Base-by-base conservation (phyloP, 108 stramenopile species). In the Nitzschia putrida region DNA sequence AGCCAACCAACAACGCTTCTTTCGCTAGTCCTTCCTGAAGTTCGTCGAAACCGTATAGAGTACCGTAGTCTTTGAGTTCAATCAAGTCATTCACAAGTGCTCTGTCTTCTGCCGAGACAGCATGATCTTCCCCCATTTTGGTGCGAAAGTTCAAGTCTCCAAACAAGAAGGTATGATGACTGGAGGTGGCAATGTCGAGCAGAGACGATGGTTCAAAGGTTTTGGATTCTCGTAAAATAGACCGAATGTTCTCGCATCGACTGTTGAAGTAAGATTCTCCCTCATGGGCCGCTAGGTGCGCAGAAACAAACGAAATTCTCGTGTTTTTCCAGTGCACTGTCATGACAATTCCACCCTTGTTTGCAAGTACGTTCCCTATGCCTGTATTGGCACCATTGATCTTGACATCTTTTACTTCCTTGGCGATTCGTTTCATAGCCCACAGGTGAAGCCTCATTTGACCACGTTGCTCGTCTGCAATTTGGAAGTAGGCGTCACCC, bases 141-240 rank as follows among this genome's bases (percentile, higher is more conserved):
- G 66, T 56, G 29, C 81, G 68, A 57, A 80, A 85, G 69, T 85
- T 85, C 57, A 85, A 68, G 68, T 85, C 85, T 8, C 85, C 85
- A 3, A 80, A 57, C n/a, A 82, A 71, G 61, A 85, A 85, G 4
- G 57, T 69, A 56, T 80, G 71, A 72, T 85, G 81, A 68, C 72
- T 69, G 7, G 69, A 66, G 26, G 77, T 56, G 7, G 72, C 64
- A 20, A 82, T 82, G 68, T 85, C 87, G 39, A 79, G 60, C 21
- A 58, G 53, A 4, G 44, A 21, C 2, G 51, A 53, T 9, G 56
- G 1, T 24, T 23, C 41, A 23, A 44, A 70, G 23, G 68, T 69
- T 8, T 67, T 64, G 6, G 66, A 72, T 37, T 68, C 79, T 13
- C 53, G 52, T 34, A 82, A 47, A 47, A 80, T 80, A 13, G 72